These are phyloP conservation scores for Karstenula rhodostoma DNA, from an alignment of 2,329 filamentous ascomycete species.

Conservation along the genomic window DNA sequence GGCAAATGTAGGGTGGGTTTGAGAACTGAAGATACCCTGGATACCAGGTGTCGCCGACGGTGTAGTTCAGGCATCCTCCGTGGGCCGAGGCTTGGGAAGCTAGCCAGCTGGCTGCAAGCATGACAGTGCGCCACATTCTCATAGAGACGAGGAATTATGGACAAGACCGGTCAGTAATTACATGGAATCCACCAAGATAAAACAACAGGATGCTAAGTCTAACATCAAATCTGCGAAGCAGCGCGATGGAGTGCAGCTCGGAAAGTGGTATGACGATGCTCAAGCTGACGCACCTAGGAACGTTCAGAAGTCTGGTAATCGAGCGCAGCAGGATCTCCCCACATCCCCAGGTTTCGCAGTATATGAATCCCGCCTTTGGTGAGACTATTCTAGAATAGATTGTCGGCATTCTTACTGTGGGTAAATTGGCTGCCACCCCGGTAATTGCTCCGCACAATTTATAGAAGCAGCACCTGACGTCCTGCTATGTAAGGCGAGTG, in stretches of 20 bases:
- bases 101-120: slow-evolving; percentile 18
- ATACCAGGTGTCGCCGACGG: slow-evolving; percentile 42
- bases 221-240: background rate
- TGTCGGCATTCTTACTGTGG: slow-evolving; percentile 12
- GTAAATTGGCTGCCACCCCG: slow-evolving; percentile 15
- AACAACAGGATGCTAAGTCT: background rate
- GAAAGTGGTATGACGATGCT: background rate
- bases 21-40: slow-evolving; percentile 28
- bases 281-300: background rate
- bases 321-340: background rate
- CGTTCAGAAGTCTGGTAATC: background rate
- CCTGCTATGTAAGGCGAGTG: background rate
- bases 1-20: slow-evolving; percentile 2
- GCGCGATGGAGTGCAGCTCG: background rate
- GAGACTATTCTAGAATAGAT: slow-evolving; percentile 16
- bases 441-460: slow-evolving; percentile 3
- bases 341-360: slow-evolving; percentile 5
- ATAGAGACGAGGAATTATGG: background rate
- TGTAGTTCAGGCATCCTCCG: slow-evolving; percentile 41
- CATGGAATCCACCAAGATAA: background rate
- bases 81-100: slow-evolving; percentile 28
- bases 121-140: slow-evolving; percentile 25
- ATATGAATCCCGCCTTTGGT: slow-evolving; percentile 17
- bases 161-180: background rate
- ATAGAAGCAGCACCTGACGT: background rate